Evolutionary conservation across 2,329 filamentous ascomycete genomes (phyloP).

Genomic region (Aspergillus floridensis): DNA sequence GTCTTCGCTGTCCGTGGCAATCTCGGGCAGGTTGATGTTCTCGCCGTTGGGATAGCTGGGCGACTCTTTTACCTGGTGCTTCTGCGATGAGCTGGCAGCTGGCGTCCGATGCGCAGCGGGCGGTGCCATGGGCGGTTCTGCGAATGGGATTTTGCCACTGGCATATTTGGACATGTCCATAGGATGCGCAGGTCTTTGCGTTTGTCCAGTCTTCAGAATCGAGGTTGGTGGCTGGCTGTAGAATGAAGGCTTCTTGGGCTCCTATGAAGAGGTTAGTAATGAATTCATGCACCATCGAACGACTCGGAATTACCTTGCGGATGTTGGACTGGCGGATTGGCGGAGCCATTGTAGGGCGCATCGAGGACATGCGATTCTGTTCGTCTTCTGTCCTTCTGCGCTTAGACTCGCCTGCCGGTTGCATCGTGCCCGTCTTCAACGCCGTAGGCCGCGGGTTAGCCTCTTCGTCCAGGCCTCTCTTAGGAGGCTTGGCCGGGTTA

Average conservation of each 20-base stretch:
- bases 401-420: slow-evolving; percentile 72
- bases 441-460: slow-evolving; percentile 48
- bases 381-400: slow-evolving; percentile 75
- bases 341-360: slow-evolving; percentile 71
- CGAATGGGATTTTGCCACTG: slow-evolving; percentile 86
- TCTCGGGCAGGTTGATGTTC: slow-evolving; percentile 87
- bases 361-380: slow-evolving; percentile 57
- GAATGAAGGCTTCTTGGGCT: slow-evolving; percentile 40
- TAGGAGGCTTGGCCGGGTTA: slow-evolving; percentile 69
- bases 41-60: slow-evolving; percentile 88
- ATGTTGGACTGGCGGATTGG: slow-evolving; percentile 78
- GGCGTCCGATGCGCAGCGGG: slow-evolving; percentile 63
- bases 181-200: slow-evolving; percentile 64
- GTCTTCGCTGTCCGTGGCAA: slow-evolving; percentile 90
- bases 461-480: slow-evolving; percentile 67
- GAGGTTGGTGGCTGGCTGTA: slow-evolving; percentile 37
- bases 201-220: slow-evolving; percentile 47
- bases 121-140: slow-evolving; percentile 59
- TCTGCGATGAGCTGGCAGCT: slow-evolving; percentile 49
- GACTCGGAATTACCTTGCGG: slow-evolving; percentile 49
- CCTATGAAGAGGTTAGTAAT: slow-evolving; percentile 17
- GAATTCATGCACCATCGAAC: neutral
- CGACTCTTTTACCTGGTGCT: slow-evolving; percentile 59
- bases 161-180: slow-evolving; percentile 84
- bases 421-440: slow-evolving; percentile 45